Percentiles rank a stretch among this genome's conserved stretches.
Conservation (phyloP, 2,329 filamentous ascomycete genomes). For the Calonectria pauciramosa region DNA sequence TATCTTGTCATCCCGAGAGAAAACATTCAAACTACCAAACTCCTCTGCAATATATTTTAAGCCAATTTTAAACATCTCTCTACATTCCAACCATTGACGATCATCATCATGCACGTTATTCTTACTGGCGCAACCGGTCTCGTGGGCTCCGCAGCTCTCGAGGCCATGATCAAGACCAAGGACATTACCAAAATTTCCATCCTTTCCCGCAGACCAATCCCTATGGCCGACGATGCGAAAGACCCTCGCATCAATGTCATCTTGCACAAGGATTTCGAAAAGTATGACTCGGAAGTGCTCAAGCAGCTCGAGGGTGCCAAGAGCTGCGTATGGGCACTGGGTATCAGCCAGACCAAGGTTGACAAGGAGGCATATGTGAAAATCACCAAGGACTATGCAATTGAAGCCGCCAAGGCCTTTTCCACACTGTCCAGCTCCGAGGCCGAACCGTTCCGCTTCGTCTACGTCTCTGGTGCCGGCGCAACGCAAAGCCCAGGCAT, state of each 20-base stretch:
- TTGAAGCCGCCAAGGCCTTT: slow-evolving; percentile 75
- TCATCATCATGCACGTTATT: slow-evolving; percentile 70
- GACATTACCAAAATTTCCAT: slow-evolving; percentile 76
- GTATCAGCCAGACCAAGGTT: slow-evolving; percentile 73
- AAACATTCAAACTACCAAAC: background rate
- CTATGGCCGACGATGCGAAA: slow-evolving; percentile 68
- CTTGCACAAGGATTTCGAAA: slow-evolving; percentile 75
- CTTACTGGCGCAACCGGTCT: slow-evolving; percentile 78
- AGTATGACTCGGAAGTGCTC: slow-evolving; percentile 71
- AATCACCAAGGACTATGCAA: slow-evolving; percentile 76
- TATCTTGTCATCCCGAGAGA: background rate
- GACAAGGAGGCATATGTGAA: slow-evolving; percentile 75
- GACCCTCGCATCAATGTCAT: slow-evolving; percentile 76
- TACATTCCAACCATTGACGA: background rate
- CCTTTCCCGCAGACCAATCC: slow-evolving; percentile 74
- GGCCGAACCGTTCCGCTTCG: slow-evolving; percentile 73
- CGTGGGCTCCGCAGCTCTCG: slow-evolving; percentile 72
- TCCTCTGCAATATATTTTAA: background rate
- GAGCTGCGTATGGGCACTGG: slow-evolving; percentile 82
- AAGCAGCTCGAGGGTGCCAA: slow-evolving; percentile 72
- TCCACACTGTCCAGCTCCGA: slow-evolving; percentile 56
- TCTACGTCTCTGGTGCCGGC: slow-evolving; percentile 77
- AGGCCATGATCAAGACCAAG: slow-evolving; percentile 69
- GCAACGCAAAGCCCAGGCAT: slow-evolving; percentile 69
- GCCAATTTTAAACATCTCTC: background rate